Percentiles rank a stretch among this genome's conserved stretches.
Conservation (phyloP, 2,329 filamentous ascomycete genomes). For the Fusarium drepaniforme region DNA sequence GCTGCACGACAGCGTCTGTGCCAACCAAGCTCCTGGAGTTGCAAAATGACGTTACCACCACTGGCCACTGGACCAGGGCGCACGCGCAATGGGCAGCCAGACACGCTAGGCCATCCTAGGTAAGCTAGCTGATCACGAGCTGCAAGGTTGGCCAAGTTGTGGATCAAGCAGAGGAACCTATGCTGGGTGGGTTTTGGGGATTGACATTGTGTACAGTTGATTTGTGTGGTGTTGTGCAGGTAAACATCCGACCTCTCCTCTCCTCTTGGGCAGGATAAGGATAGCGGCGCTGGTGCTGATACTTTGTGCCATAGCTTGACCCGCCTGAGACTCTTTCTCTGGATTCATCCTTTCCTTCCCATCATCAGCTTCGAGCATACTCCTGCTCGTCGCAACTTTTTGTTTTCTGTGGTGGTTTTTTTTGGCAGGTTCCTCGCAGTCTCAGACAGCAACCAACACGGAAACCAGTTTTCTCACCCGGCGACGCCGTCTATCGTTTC, state of each 20-base stretch:
- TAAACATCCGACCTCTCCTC: constrained; percentile 11
- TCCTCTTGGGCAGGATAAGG: not conserved
- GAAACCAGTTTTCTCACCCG: constrained; percentile 3
- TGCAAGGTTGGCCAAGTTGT: constrained; percentile 33
- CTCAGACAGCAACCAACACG: constrained; percentile 22
- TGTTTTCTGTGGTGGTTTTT: constrained; percentile 11
- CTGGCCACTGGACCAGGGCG: constrained; percentile 28
- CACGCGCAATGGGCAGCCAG: constrained; percentile 38
- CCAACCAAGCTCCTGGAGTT: constrained; percentile 31
- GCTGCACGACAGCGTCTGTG: constrained; percentile 27
- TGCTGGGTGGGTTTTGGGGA: constrained; percentile 6
- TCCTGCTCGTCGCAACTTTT: constrained; percentile 4
- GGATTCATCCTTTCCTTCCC: constrained; percentile 8
- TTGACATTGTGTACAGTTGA: constrained; percentile 11
- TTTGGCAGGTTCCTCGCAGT: constrained; percentile 29
- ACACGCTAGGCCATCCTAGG: constrained; percentile 37
- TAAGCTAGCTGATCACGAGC: constrained; percentile 40
- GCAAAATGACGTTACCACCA: constrained; percentile 41
- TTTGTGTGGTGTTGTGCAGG: constrained; percentile 19
- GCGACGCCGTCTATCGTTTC: constrained; percentile 25
- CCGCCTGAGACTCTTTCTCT: not conserved
- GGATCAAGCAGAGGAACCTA: constrained; percentile 31
- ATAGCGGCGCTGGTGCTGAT: constrained; percentile 11
- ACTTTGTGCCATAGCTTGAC: constrained; percentile 13
- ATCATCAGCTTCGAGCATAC: constrained; percentile 3